These are phyloP conservation scores for Climacium dendroides DNA, from an alignment of 225 moss, liverwort and hornwort genomes.

Conservation along the genomic window DNA sequence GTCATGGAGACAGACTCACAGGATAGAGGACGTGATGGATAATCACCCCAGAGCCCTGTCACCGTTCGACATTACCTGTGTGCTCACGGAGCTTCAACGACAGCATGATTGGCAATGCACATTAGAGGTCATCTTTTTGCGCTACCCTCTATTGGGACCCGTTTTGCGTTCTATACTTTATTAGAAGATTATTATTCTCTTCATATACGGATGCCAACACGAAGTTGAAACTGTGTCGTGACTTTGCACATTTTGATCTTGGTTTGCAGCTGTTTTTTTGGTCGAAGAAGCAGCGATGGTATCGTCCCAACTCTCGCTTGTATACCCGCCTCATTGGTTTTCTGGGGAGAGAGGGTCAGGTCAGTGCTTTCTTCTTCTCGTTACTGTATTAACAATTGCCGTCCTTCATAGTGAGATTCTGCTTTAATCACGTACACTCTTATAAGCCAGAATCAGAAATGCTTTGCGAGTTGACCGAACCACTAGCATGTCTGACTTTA, in stretches of 20 bases:
- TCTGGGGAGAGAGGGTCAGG: slow-evolving; percentile 70
- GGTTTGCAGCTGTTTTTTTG: slow-evolving; percentile 72
- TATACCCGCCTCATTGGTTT: slow-evolving; percentile 84
- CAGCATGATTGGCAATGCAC: slow-evolving; percentile 74
- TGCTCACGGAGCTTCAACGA: slow-evolving; percentile 70
- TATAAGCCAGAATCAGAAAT: background rate
- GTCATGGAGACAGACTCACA: slow-evolving; percentile 24
- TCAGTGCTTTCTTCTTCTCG: background rate
- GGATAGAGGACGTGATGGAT: slow-evolving; percentile 41
- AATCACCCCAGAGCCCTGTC: slow-evolving; percentile 29
- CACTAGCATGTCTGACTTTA: background rate
- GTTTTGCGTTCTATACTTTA: background rate
- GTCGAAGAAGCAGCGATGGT: slow-evolving; percentile 81
- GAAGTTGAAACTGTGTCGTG: background rate
- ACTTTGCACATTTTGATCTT: background rate
- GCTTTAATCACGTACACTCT: background rate
- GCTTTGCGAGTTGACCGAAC: background rate
- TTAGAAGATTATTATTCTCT: background rate
- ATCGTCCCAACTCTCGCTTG: slow-evolving; percentile 61
- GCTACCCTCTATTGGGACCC: background rate
- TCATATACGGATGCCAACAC: background rate
- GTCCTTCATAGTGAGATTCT: background rate
- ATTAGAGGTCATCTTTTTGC: slow-evolving; percentile 31
- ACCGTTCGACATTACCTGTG: slow-evolving; percentile 55
- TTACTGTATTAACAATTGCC: background rate